Conservation (phyloP, 257 asterid species). For the Fraxinus cuspidata region DNA sequence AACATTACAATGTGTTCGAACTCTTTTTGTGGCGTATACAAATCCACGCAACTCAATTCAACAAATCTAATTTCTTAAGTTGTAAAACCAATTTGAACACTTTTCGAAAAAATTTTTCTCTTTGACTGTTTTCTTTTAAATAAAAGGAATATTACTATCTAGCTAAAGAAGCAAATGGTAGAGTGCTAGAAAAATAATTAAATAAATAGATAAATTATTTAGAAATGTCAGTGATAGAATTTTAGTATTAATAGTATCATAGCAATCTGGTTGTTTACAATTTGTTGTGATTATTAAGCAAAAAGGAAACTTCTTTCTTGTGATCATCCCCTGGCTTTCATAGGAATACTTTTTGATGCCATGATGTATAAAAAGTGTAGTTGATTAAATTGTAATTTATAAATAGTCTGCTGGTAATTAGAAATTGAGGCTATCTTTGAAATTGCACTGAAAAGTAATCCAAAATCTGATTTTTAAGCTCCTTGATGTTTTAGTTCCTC, state of each 20-base stretch:
- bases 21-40: too few relatives aligned
- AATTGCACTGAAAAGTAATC: not conserved
- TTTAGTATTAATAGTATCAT: not conserved
- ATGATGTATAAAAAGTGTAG: not conserved
- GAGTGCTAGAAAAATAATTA: not conserved
- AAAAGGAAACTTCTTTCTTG: not conserved
- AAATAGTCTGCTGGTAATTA: not conserved
- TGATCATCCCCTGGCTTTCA: not conserved
- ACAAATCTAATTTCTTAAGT: too few relatives aligned
- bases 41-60: too few relatives aligned
- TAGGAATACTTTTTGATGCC: not conserved
- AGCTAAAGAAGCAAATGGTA: not conserved
- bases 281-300: not conserved
- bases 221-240: not conserved
- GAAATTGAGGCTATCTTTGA: not conserved
- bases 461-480: not conserved
- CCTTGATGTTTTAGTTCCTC: not conserved
- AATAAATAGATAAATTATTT: not conserved
- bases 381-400: conserved; percentile 3
- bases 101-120: too few relatives aligned
- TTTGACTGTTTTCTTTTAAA: not conserved
- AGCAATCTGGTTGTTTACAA: not conserved
- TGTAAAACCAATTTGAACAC: too few relatives aligned
- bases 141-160: not conserved
- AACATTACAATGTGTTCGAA: not conserved